Evolutionary conservation across 305 asterid genomes (phyloP), one percentile per base, ranked within the genome.

Genomic region (Solanum chacoense): DNA sequence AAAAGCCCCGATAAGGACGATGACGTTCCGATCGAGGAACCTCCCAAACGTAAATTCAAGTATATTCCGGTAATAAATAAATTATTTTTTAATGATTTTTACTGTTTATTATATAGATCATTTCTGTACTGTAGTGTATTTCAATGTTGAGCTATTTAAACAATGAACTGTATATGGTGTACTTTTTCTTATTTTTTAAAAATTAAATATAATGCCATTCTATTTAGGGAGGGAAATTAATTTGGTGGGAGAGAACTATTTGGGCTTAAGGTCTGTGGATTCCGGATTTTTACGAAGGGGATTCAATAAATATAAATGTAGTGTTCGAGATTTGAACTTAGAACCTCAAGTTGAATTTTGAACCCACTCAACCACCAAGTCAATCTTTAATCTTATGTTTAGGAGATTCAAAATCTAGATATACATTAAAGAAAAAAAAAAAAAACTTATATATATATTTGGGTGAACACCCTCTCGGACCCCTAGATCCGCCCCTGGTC

Each of bases 31-130:
- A 91, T 65, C 6, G 97, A 93, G 90, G 96, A 94, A 92, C 94
- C 93, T 28, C 98, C 95, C 28, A 95, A 92, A 90, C 96, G 93
- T 28, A 94, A 92, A 94, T 94, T 95, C 90, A 97, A 95, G 91
- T 96, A 93, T 91, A 94, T 97, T 87, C 99, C 99, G 98, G 99
- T 97, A 94, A 38, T 88, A 77, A 22, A 28, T 16, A 28, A 4
- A 9, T 42, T 4, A 1, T 26, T 69, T 69, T 11, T 13, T 24
- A 77, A 40, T 79, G 65, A 38, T 12, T 24, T 24, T 78, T 40
- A 42, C n/a, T 80, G 69, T 69, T 42, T 5, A 20, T 75, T 34
- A 7, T 5, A 7, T 34, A 26, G 26, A 40, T 79, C 59, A 77
- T n/a, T 0, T 77, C 4, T 6, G 11, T 77, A 77, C 40, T 77